Percentiles rank a stretch among this genome's conserved stretches.
Evolutionary conservation across 1,139 yeast genomes (phyloP).

Genomic region (Geotrichum klebahnii): DNA sequence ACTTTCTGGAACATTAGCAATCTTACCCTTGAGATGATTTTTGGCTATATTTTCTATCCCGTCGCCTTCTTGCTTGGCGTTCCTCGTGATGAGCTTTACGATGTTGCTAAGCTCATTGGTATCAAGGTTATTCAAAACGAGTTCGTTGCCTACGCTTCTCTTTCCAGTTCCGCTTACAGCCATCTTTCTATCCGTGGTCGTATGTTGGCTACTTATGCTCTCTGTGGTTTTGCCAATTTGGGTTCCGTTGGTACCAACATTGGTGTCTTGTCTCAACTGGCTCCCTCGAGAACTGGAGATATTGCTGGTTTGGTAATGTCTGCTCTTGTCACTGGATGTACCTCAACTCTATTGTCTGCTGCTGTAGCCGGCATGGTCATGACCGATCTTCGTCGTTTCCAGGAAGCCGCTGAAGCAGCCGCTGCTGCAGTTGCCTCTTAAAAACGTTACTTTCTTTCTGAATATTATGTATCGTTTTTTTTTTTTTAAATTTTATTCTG

Average conservation of each 20-base stretch:
- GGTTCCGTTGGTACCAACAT: slow-evolving; percentile 63
- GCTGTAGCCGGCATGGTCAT: slow-evolving; percentile 67
- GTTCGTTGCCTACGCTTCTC: slow-evolving; percentile 53
- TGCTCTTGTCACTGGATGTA: slow-evolving; percentile 53
- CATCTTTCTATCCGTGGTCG: slow-evolving; percentile 52
- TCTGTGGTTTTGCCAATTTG: slow-evolving; percentile 63
- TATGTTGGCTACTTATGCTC: slow-evolving; percentile 59
- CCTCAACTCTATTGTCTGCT: slow-evolving; percentile 57
- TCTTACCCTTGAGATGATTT: slow-evolving; percentile 54
- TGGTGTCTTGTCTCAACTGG: slow-evolving; percentile 59
- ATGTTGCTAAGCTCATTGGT: slow-evolving; percentile 53
- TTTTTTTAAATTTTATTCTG: too few relatives aligned
- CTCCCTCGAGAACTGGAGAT: slow-evolving; percentile 51
- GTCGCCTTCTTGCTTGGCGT: slow-evolving; percentile 60
- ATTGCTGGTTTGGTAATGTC: slow-evolving; percentile 50
- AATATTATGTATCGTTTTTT: neutral
- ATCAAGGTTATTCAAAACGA: slow-evolving; percentile 62
- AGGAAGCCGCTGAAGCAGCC: slow-evolving; percentile 19
- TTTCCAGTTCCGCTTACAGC: slow-evolving; percentile 47
- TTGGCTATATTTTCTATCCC: slow-evolving; percentile 59
- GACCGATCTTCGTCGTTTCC: slow-evolving; percentile 44
- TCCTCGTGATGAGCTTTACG: slow-evolving; percentile 53
- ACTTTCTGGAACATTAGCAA: slow-evolving; percentile 49
- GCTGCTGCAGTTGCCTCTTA: slow-evolving; percentile 10
- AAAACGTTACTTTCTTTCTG: neutral